Evolutionary conservation across 495 filamentous ascomycete species (phyloP).

Genomic region (Neurospora sp.): DNA sequence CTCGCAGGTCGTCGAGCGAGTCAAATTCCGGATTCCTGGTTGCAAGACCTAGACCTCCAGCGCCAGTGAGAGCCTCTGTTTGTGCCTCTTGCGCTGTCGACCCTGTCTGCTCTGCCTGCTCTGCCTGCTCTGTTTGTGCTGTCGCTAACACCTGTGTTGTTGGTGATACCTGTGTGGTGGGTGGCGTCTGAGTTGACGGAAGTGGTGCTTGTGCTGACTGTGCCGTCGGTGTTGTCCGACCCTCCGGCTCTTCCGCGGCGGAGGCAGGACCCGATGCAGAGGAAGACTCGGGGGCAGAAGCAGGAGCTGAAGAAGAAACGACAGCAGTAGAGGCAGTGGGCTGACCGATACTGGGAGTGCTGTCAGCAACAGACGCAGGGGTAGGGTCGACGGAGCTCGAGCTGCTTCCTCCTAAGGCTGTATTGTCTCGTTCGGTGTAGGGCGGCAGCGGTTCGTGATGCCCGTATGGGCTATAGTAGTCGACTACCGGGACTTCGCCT

Average conservation of each 20-base stretch:
- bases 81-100: neutral
- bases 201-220: neutral
- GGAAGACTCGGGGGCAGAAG: neutral
- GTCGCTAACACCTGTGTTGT: neutral
- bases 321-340: neutral
- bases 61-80: constrained; percentile 25
- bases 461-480: constrained; percentile 53
- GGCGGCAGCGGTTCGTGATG: constrained; percentile 86
- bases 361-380: neutral
- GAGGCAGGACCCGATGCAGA: neutral
- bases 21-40: constrained; percentile 46
- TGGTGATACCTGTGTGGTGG: neutral
- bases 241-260: neutral
- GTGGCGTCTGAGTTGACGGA: neutral
- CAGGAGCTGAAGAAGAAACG: neutral
- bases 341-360: neutral
- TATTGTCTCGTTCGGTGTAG: constrained; percentile 43
- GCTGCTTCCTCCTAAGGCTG: constrained; percentile 36
- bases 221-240: neutral
- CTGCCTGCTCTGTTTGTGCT: neutral
- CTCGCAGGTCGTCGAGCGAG: constrained; percentile 41
- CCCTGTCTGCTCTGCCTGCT: neutral
- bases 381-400: neutral
- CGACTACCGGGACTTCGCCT: neutral
- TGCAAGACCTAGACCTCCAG: constrained; percentile 43